Evolutionary conservation across 305 asterid genomes (phyloP).

Genomic region (Plantago coronopus): DNA sequence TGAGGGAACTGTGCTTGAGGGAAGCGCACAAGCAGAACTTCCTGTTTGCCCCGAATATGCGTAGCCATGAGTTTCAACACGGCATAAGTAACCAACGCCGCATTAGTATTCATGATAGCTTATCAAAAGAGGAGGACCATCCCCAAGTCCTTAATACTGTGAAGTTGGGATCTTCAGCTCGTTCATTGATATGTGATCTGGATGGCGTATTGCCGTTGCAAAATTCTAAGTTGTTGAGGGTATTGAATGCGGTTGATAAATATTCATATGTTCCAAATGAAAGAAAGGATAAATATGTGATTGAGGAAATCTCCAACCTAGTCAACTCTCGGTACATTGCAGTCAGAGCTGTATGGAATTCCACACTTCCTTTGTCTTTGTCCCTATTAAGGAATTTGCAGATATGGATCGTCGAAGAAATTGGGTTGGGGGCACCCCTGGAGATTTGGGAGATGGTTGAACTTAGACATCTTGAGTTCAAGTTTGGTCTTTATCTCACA

Average conservation of each 20-base stretch:
- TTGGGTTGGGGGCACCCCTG: background rate
- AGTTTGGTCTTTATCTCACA: background rate
- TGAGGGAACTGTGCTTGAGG: slow-evolving; percentile 23
- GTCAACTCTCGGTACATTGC: slow-evolving; percentile 17
- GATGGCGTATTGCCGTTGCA: background rate
- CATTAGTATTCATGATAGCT: background rate
- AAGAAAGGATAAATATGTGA: background rate
- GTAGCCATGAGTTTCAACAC: background rate
- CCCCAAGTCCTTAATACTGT: background rate
- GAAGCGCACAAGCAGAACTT: slow-evolving; percentile 10
- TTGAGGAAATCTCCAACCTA: background rate
- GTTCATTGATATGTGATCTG: slow-evolving; percentile 8
- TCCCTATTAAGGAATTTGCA: slow-evolving; percentile 23
- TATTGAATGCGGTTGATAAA: background rate
- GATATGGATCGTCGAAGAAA: background rate
- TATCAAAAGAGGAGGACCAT: background rate
- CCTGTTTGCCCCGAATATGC: background rate
- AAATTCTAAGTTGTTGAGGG: slow-evolving; percentile 2
- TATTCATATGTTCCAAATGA: background rate
- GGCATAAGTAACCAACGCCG: slow-evolving; percentile 13
- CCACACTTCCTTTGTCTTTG: slow-evolving; percentile 15
- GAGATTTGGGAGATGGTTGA: slow-evolving; percentile 25
- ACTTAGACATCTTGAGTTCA: background rate
- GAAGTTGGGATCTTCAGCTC: background rate
- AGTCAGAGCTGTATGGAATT: background rate